phyloP scores from a whole-genome alignment of 140 eudicot genomes.

The Senecio squalidus region DNA sequence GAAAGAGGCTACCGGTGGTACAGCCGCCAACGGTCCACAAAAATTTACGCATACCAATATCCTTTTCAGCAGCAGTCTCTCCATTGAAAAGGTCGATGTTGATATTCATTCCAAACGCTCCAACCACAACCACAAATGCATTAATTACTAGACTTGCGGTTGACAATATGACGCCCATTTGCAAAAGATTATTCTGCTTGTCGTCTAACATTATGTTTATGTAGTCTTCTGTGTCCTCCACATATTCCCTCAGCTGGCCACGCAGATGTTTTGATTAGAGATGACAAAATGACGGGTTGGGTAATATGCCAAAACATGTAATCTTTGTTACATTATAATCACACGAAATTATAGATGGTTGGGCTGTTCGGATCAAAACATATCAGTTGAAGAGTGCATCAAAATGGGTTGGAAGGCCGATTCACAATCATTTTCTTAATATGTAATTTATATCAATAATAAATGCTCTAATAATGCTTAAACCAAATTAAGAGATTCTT shows the following conservation, averaged over 20 bases:
- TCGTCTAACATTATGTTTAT: slow-evolving; percentile 88
- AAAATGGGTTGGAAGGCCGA: neutral
- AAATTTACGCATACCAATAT: slow-evolving; percentile 42
- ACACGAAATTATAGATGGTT: too few species aligned
- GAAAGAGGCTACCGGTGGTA: slow-evolving; percentile 4
- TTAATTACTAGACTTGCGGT: slow-evolving; percentile 62
- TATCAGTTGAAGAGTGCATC: neutral
- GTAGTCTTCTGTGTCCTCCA: slow-evolving; percentile 91
- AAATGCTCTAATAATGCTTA: too few species aligned
- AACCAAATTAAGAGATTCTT: neutral
- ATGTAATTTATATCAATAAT: too few species aligned
- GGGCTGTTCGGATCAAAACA: too few species aligned
- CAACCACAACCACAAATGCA: slow-evolving; percentile 79
- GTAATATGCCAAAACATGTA: too few species aligned
- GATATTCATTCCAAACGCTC: slow-evolving; percentile 84
- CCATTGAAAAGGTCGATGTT: slow-evolving; percentile 48
- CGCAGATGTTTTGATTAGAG: neutral
- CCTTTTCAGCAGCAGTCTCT: slow-evolving; percentile 10
- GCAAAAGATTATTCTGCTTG: slow-evolving; percentile 79
- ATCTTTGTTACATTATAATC: too few species aligned
- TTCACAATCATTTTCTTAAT: too few species aligned
- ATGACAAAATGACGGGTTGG: too few species aligned
- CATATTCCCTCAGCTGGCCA: slow-evolving; percentile 72
- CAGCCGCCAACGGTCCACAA: slow-evolving; percentile 71
- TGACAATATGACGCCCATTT: slow-evolving; percentile 80